Evolutionary conservation across 352 stramenopile species (phyloP).

Genomic region (Globisporangium spinosum): DNA sequence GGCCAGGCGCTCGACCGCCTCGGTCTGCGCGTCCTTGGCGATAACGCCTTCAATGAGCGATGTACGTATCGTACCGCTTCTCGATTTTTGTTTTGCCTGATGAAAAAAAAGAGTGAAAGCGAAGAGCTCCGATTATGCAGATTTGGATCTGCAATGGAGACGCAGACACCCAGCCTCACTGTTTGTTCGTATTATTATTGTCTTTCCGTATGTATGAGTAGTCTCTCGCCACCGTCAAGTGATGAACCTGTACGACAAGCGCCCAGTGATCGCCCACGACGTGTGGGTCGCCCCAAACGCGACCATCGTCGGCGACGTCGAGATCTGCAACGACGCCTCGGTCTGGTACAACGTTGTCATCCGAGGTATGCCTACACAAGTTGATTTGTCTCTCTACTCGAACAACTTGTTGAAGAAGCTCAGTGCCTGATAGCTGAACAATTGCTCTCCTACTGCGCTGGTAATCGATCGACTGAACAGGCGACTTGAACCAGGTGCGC

Average conservation of each 20-base stretch:
- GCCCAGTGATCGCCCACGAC: slow-evolving; percentile 85
- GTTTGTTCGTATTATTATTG: background rate
- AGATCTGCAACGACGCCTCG: slow-evolving; percentile 92
- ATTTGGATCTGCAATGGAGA: background rate
- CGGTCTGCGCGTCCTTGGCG: slow-evolving; percentile 84
- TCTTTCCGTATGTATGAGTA: slow-evolving; percentile 28
- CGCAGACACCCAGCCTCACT: background rate
- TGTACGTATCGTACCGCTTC: slow-evolving; percentile 45
- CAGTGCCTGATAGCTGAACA: background rate
- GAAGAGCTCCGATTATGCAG: background rate
- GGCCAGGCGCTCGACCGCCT: slow-evolving; percentile 94
- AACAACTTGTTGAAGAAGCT: background rate
- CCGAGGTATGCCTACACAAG: slow-evolving; percentile 42
- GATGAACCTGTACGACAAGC: slow-evolving; percentile 93
- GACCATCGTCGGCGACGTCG: slow-evolving; percentile 95
- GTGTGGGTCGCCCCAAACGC: slow-evolving; percentile 95
- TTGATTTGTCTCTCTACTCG: background rate
- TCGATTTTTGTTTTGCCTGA: background rate
- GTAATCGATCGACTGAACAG: slow-evolving; percentile 21
- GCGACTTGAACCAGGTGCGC: slow-evolving; percentile 89
- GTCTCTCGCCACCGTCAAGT: slow-evolving; percentile 91
- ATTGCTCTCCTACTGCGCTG: background rate
- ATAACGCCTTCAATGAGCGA: slow-evolving; percentile 89
- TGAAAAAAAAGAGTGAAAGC: background rate
- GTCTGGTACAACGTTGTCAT: slow-evolving; percentile 97